Evolutionary conservation across 495 filamentous ascomycete genomes (phyloP).

Genomic region (Xylaria intraflava): DNA sequence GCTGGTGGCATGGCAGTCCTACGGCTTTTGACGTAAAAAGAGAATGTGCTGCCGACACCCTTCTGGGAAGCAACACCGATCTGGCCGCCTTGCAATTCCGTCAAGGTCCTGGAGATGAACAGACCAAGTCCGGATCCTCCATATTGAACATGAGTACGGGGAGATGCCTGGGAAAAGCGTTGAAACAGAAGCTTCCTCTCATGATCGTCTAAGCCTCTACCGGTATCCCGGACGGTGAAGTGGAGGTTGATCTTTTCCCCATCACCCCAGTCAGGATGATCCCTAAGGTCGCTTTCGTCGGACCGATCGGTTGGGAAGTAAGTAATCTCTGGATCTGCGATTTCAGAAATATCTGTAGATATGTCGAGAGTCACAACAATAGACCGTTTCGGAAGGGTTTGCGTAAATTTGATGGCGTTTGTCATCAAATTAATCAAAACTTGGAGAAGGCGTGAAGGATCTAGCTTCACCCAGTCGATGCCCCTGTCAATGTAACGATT

Average conservation of each 20-base stretch:
- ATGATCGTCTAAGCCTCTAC: conserved; percentile 64
- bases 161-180: conserved; percentile 71
- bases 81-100: conserved; percentile 76
- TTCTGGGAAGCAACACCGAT: conserved; percentile 70
- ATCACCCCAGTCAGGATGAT: conserved; percentile 57
- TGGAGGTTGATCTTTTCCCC: conserved; percentile 65
- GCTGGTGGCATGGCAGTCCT: conserved; percentile 15
- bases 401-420: conserved; percentile 79
- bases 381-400: conserved; percentile 46
- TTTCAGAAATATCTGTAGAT: conserved; percentile 47
- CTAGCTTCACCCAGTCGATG: conserved; percentile 71
- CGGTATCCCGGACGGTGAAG: conserved; percentile 72
- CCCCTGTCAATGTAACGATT: conserved; percentile 54
- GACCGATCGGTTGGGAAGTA: conserved; percentile 51
- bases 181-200: conserved; percentile 72
- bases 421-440: conserved; percentile 73
- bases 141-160: conserved; percentile 72
- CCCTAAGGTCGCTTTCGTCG: conserved; percentile 45
- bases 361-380: conserved; percentile 69
- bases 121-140: conserved; percentile 78
- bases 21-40: conserved; percentile 61
- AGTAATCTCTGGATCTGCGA: conserved; percentile 30
- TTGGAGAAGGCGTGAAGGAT: conserved; percentile 71
- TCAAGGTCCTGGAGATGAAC: conserved; percentile 72
- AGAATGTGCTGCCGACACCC: conserved; percentile 73